Conservation (phyloP, 306 rosid genomes). For the Hylodesmum podocarpum region DNA sequence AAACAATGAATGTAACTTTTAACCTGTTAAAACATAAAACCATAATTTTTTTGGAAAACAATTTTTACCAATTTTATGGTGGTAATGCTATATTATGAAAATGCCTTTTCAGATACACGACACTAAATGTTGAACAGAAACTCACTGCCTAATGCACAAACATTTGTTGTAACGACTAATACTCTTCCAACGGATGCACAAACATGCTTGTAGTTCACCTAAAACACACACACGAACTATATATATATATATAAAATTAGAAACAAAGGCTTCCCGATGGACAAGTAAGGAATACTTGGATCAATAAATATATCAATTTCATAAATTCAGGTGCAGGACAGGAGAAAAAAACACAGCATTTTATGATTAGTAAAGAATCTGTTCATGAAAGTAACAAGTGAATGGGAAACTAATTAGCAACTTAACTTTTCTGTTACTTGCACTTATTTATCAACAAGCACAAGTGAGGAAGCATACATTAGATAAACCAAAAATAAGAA, state of each 20-base stretch:
- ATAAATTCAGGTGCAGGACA: neutral
- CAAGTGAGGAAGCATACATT: conserved; percentile 17
- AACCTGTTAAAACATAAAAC: neutral
- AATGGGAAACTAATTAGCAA: neutral
- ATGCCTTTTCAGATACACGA: neutral
- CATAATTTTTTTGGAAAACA: neutral
- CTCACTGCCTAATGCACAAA: neutral
- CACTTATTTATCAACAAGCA: neutral
- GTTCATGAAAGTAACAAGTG: neutral
- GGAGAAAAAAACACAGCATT: neutral
- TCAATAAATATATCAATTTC: neutral
- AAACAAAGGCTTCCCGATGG: neutral
- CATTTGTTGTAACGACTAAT: conserved; percentile 4
- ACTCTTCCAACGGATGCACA: neutral
- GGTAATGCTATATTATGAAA: neutral
- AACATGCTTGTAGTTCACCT: neutral
- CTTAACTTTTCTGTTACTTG: neutral
- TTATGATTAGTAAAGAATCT: neutral
- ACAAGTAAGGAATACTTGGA: neutral
- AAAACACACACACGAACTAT: no score
- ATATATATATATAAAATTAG: no score
- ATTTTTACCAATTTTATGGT: neutral
- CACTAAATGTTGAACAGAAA: neutral
- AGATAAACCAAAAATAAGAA: neutral
- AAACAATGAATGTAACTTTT: neutral